Evolutionary conservation across 1,284 basidiomycete genomes (phyloP).

Genomic region (Puccinia novopanici): DNA sequence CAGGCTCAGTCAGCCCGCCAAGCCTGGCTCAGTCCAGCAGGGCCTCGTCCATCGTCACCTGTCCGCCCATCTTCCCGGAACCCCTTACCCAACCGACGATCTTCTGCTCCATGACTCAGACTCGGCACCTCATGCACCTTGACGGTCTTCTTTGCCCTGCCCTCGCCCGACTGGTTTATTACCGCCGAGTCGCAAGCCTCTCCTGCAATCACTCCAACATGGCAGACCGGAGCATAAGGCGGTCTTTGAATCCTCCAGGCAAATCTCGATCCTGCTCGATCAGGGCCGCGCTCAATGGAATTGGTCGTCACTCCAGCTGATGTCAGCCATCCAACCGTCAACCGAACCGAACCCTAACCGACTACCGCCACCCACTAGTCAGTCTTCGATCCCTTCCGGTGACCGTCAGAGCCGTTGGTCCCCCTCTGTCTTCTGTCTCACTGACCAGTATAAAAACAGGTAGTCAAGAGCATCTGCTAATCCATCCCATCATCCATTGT

Average conservation of each 20-base stretch:
- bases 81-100: slow-evolving; percentile 27
- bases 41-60: background rate
- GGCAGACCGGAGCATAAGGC: slow-evolving; percentile 33
- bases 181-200: slow-evolving; percentile 1
- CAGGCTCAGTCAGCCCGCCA: background rate
- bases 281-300: slow-evolving; percentile 29
- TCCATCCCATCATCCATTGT: too few relatives aligned
- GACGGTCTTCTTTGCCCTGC: slow-evolving; percentile 45
- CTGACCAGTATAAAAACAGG: background rate
- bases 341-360: background rate
- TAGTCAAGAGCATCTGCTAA: too few relatives aligned
- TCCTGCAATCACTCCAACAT: slow-evolving; percentile 16
- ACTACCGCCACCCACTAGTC: background rate
- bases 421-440: background rate
- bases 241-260: slow-evolving; percentile 17
- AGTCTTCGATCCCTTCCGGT: slow-evolving; percentile 1
- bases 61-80: slow-evolving; percentile 34
- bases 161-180: slow-evolving; percentile 36
- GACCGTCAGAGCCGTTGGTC: background rate
- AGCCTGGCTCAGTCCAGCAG: background rate
- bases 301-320: background rate
- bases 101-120: slow-evolving; percentile 6
- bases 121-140: slow-evolving; percentile 1
- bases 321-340: slow-evolving; percentile 7
- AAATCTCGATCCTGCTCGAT: slow-evolving; percentile 24